These are phyloP conservation scores for Aspergillus sp. DNA, from an alignment of 2,329 filamentous ascomycete genomes.

Conservation along the genomic window DNA sequence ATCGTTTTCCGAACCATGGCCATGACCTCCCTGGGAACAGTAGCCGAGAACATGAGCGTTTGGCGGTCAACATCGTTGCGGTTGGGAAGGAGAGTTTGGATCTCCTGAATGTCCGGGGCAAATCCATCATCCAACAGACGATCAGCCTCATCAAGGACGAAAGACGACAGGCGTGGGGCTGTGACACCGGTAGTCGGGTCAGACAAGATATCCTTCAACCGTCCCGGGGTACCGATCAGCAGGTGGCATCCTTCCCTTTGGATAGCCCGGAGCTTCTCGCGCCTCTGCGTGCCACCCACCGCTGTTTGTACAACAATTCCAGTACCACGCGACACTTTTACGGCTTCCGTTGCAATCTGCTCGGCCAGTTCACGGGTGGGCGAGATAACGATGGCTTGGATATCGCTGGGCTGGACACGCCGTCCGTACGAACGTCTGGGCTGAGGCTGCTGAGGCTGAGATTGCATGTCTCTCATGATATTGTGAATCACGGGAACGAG, in stretches of 20 bases:
- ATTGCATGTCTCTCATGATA: slow-evolving; percentile 57
- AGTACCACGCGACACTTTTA: slow-evolving; percentile 58
- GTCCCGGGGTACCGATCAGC: slow-evolving; percentile 82
- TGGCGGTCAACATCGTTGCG: slow-evolving; percentile 63
- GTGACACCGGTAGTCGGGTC: slow-evolving; percentile 58
- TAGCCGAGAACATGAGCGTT: slow-evolving; percentile 92
- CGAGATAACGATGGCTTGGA: slow-evolving; percentile 55
- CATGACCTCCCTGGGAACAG: slow-evolving; percentile 77
- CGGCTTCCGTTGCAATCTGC: slow-evolving; percentile 65
- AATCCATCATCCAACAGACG: slow-evolving; percentile 64
- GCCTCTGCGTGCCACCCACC: slow-evolving; percentile 87
- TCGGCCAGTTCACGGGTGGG: slow-evolving; percentile 59
- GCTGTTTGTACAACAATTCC: slow-evolving; percentile 66
- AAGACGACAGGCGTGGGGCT: slow-evolving; percentile 53
- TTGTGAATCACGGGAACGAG: slow-evolving; percentile 77
- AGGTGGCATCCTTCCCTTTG: slow-evolving; percentile 75
- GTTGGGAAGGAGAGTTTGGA: slow-evolving; percentile 57
- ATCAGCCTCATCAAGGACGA: slow-evolving; percentile 63
- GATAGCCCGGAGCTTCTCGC: slow-evolving; percentile 58
- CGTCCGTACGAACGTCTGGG: slow-evolving; percentile 4
- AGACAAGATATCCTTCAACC: slow-evolving; percentile 71
- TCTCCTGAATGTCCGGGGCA: slow-evolving; percentile 56
- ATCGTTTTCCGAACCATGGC: slow-evolving; percentile 70
- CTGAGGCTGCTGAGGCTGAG: not conserved
- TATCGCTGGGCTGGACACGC: slow-evolving; percentile 39